Conservation (phyloP, 1,139 yeast genomes). For the Magnusiomyces fungicola region DNA sequence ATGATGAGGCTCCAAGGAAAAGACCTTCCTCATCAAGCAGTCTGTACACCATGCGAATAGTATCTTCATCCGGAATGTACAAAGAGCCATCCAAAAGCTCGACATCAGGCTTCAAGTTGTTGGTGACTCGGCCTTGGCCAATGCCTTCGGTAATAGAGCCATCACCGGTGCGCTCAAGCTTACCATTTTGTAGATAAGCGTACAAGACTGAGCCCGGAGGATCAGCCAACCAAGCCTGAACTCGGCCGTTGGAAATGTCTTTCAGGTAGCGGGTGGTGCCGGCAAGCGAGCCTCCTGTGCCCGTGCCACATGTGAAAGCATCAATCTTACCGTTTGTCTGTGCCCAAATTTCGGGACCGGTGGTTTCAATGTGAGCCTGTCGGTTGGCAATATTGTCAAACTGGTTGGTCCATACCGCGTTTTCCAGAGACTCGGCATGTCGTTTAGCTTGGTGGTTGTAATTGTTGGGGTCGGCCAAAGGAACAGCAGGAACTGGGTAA, state of each 20-base stretch:
- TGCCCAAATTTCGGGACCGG: slow-evolving; percentile 93
- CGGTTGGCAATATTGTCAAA: slow-evolving; percentile 83
- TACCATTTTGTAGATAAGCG: slow-evolving; percentile 60
- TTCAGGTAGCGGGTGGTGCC: slow-evolving; percentile 74
- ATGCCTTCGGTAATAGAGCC: slow-evolving; percentile 88
- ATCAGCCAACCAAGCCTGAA: slow-evolving; percentile 68
- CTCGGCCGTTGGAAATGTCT: slow-evolving; percentile 49
- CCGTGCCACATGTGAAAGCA: slow-evolving; percentile 84
- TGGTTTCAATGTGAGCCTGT: slow-evolving; percentile 82
- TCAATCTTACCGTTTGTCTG: slow-evolving; percentile 74
- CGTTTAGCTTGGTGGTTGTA: slow-evolving; percentile 80
- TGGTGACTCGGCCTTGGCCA: slow-evolving; percentile 91
- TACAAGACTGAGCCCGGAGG: slow-evolving; percentile 90
- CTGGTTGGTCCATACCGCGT: slow-evolving; percentile 90
- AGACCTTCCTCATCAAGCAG: slow-evolving; percentile 84
- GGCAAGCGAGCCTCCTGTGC: slow-evolving; percentile 88
- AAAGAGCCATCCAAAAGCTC: slow-evolving; percentile 69
- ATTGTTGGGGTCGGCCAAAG: slow-evolving; percentile 71
- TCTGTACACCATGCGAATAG: slow-evolving; percentile 74
- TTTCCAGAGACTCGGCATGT: slow-evolving; percentile 65
- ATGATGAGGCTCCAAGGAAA: slow-evolving; percentile 84
- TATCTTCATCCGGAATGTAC: slow-evolving; percentile 62
- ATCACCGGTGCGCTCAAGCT: slow-evolving; percentile 61
- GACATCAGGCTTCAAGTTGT: slow-evolving; percentile 66
- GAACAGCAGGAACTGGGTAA: slow-evolving; percentile 84